Base-by-base conservation (phyloP, 768 basidiomycete genomes). In the Tricholomella constricta region DNA sequence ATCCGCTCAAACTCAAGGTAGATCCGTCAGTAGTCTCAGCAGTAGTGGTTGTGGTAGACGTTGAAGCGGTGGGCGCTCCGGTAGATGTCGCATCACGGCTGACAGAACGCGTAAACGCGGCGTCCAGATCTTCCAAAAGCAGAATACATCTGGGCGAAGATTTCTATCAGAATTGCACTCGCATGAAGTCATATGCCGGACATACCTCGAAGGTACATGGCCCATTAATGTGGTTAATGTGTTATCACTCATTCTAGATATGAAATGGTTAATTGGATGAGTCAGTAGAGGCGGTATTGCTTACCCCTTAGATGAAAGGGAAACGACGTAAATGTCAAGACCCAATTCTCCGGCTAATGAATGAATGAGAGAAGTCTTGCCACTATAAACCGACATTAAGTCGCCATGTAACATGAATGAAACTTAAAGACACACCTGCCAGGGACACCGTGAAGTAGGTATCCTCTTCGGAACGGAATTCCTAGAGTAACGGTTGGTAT, bases 41-140 rank as follows among this genome's bases (percentile, higher is more conserved):
- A 52, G 72, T 69, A 12, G 66, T 72, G 34, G 69, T 65, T 26
- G 79, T 76, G 15, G 75, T 65, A 17, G 76, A 72, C 36, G 77
- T 65, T 14, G 79, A 59, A 15, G 73, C 69, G 34, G 82, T 78
- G 9, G 91, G 91, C 20, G 78, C 72, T 32, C 91, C 91, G 20
- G 91, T 94, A 9, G 91, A 91, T 12, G 71, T 80, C 41, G 83
- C 75, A 69, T 92, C 91, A 72, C 91, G 91, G 69, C 83, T 87
- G 65, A 92, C 86, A 50, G 86, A 88, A 45, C 89, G 87, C 58
- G 91, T 94, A 75, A 94, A 94, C 23, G 91, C 91, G 51, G 91
- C 91, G 68, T 94, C 91, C 61, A 96, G 81, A 78, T 96, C 93
- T 74, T 96, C 94, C 67, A 96, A 81, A 70, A 96, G 86, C 62